Conservation (phyloP, 257 asterid species). For the Schizonepeta tenuifolia region DNA sequence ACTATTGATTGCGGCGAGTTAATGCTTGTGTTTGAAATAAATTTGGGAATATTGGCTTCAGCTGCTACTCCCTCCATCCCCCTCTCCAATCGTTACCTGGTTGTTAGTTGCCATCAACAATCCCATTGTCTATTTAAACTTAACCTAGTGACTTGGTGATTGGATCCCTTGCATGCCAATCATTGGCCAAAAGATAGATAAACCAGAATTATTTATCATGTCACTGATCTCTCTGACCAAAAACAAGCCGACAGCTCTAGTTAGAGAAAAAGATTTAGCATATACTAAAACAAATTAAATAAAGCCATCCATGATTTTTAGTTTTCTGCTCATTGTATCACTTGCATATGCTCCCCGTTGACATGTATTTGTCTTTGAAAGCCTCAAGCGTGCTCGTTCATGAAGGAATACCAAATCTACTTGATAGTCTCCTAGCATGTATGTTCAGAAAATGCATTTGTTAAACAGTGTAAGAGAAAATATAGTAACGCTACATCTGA, state of each 20-base stretch:
- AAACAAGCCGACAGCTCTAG: neutral
- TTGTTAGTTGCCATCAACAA: neutral
- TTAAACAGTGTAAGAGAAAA: neutral
- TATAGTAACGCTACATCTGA: constrained; percentile 11
- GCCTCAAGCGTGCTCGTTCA: too few species aligned
- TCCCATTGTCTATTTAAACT: neutral
- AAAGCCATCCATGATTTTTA: neutral
- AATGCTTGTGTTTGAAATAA: neutral
- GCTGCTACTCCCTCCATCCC: neutral
- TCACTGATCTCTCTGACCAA: neutral
- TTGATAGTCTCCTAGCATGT: neutral
- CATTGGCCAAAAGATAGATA: neutral
- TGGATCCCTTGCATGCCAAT: too few species aligned
- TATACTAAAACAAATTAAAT: neutral
- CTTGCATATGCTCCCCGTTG: neutral
- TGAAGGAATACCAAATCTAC: neutral
- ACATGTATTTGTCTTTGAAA: too few species aligned
- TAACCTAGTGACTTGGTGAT: neutral
- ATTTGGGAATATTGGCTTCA: neutral
- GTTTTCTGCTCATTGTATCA: neutral
- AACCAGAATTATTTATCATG: neutral
- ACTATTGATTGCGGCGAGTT: neutral
- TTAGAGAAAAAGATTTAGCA: neutral
- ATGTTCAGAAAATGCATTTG: neutral
- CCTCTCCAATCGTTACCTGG: neutral